Conservation (phyloP, 2,329 filamentous ascomycete genomes). For the Setomelanomma holmii region DNA sequence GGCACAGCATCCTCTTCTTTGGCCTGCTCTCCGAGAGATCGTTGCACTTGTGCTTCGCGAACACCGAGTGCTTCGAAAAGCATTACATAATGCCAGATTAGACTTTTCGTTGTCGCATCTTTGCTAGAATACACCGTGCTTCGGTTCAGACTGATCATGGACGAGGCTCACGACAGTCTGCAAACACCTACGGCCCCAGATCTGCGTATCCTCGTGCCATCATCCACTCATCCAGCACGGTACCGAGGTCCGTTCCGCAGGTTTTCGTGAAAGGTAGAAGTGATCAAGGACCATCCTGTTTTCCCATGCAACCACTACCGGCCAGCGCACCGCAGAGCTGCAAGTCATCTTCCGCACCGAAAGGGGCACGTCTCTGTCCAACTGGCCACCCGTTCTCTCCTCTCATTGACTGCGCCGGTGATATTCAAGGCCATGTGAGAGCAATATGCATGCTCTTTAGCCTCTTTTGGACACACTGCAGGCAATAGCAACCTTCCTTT, state of each 20-base stretch:
- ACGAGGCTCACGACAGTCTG: neutral
- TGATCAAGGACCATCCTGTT: neutral
- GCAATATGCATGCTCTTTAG: slow-evolving; percentile 4
- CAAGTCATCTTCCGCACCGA: slow-evolving; percentile 21
- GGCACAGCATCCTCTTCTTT: slow-evolving; percentile 8
- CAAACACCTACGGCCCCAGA: neutral
- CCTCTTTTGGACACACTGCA: neutral
- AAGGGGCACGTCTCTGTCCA: slow-evolving; percentile 8
- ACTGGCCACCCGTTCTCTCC: slow-evolving; percentile 7
- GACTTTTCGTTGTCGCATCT: neutral
- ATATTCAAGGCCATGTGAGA: neutral
- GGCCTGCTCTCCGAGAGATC: neutral
- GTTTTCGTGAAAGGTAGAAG: neutral
- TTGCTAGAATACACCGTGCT: neutral
- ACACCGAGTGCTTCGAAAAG: neutral
- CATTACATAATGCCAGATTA: neutral
- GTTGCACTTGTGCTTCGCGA: slow-evolving; percentile 1
- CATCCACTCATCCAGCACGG: neutral
- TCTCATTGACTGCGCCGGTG: neutral
- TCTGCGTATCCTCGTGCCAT: neutral
- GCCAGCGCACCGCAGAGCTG: slow-evolving; percentile 7
- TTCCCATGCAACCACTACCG: neutral
- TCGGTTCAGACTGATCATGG: neutral
- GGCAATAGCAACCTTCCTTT: slow-evolving; percentile 18
- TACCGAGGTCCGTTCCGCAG: neutral